Base-by-base conservation (phyloP, 805 yeast genomes). In the Lipomyces yamadae region DNA sequence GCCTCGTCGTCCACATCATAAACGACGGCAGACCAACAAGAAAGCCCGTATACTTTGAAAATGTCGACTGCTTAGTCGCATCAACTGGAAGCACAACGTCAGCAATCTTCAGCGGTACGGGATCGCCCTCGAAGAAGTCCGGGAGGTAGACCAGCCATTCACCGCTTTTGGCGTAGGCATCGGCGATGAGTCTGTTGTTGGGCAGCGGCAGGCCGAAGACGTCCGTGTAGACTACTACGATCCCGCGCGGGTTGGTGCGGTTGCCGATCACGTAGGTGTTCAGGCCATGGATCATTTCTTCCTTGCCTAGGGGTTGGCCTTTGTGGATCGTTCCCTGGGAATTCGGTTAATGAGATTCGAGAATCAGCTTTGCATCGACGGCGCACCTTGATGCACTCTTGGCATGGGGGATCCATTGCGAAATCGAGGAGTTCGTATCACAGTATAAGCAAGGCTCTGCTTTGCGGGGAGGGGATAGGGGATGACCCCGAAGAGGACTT, bases 51-150 rank as follows among this genome's bases (percentile, higher is more conserved):
- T 30, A 52, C 30, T 52, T 52, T 52, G 34, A 18, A 29, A 52
- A 5, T 52, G 56, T 13, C 56, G 56, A 52, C 56, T 52, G 56
- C 56, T 52, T 52, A 52, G 56, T 11, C 56, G 56, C 56, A 8
- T 52, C 56, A 5, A 52, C 13, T 29, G 56, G 56, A 32, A 52
- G 13, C 56, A 5, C n/a, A 52, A 52, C n/a, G 56, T 39, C 45
- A 39, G 45, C 45, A 39, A 39, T 2, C 45, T 39, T 39, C n/a
- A 39, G 45, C n/a, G 45, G 2, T 4, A 69, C 32, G 10, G 69
- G 65, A 30, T 65, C 32, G 11, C 69, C 70, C 5, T 54, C 52
- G 56, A 70, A 65, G 61, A 66, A 70, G 37, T 70, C 72, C 3
- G 72, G 72, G 65, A 68, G 61, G 50, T 65, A 30, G 11, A 68